phyloP scores from a whole-genome alignment of 306 rosid genomes.

The Fragaria ananassa region DNA sequence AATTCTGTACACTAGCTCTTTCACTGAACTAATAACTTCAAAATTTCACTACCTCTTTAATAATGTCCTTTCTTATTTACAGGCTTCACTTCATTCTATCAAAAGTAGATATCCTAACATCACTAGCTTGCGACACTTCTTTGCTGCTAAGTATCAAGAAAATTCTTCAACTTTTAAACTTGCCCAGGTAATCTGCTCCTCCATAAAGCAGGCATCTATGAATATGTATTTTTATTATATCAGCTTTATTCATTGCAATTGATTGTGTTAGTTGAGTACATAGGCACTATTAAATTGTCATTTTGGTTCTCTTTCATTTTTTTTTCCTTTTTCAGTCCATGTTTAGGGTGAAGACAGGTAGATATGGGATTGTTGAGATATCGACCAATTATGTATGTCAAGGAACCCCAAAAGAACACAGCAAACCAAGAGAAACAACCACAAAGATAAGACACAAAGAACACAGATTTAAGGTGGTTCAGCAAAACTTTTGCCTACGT shows the following conservation, averaged over 20 bases:
- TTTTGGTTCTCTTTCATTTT: neutral
- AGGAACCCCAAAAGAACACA: too few relatives aligned
- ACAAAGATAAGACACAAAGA: too few relatives aligned
- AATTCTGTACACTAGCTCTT: slow-evolving; percentile 29
- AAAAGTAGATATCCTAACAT: slow-evolving; percentile 86
- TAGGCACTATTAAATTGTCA: neutral
- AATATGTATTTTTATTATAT: neutral
- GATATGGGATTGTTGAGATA: too few relatives aligned
- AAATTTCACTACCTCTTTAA: neutral
- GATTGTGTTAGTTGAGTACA: neutral
- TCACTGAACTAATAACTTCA: slow-evolving; percentile 25
- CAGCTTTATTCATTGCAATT: slow-evolving; percentile 16
- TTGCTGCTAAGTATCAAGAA: slow-evolving; percentile 83
- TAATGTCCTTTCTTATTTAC: slow-evolving; percentile 22
- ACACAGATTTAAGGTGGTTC: too few relatives aligned
- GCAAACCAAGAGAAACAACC: too few relatives aligned
- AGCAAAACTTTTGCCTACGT: too few relatives aligned
- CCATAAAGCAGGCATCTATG: slow-evolving; percentile 3
- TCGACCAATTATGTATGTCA: too few relatives aligned
- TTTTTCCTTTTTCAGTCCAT: slow-evolving; percentile 12
- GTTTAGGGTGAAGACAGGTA: neutral
- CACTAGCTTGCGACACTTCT: slow-evolving; percentile 83
- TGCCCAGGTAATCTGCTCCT: slow-evolving; percentile 75
- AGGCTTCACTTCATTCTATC: slow-evolving; percentile 98
- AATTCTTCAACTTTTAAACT: slow-evolving; percentile 95